phyloP scores from a whole-genome alignment of 768 basidiomycete species.

The Kwoniella heveanensis region DNA sequence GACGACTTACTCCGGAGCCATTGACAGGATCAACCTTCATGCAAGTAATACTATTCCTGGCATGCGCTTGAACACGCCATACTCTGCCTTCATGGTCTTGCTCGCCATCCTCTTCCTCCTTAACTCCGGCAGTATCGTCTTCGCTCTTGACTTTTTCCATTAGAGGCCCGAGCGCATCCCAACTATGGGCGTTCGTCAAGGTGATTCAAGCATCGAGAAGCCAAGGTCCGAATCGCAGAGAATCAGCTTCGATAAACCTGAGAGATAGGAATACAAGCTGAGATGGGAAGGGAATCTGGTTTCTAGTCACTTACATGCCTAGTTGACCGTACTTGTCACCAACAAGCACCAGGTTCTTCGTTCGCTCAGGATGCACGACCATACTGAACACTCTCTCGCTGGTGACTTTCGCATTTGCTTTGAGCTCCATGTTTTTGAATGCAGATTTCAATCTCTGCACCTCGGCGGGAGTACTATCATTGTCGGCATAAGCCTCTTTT shows the following conservation, averaged over 20 bases:
- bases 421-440: constrained; percentile 46
- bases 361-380: constrained; percentile 55
- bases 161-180: constrained; percentile 50
- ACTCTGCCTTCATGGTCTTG: constrained; percentile 44
- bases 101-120: constrained; percentile 30
- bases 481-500: constrained; percentile 35
- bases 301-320: constrained; percentile 47
- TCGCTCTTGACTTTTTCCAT: constrained; percentile 36
- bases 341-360: constrained; percentile 55
- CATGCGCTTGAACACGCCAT: constrained; percentile 56
- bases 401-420: constrained; percentile 53
- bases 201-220: background rate
- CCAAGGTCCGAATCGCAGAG: background rate
- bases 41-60: constrained; percentile 50
- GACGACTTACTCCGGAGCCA: constrained; percentile 51
- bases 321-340: constrained; percentile 57
- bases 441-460: constrained; percentile 36
- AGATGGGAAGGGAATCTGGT: background rate
- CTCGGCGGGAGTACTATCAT: constrained; percentile 22
- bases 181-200: constrained; percentile 34
- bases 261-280: no score
- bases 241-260: no score
- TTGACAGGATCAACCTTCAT: constrained; percentile 56
- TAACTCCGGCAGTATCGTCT: constrained; percentile 31
- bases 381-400: constrained; percentile 58